A percentile compares a stretch with the other conserved stretches of the same genome.
Conservation (phyloP, 2,329 filamentous ascomycete species). For the Nothopassalora personata region DNA sequence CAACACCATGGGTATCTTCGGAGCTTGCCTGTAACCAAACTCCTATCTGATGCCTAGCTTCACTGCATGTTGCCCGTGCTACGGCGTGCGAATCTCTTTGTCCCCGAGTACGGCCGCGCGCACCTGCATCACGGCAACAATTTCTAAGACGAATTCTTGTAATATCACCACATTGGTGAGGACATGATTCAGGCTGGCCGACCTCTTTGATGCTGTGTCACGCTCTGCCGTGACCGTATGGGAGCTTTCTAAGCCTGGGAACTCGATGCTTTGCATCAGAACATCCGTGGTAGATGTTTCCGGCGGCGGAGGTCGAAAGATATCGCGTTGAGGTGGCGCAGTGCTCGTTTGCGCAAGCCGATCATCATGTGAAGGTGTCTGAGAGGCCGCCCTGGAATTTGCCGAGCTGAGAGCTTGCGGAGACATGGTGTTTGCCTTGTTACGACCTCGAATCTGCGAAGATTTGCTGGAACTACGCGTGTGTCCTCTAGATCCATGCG, state of each 20-base stretch:
- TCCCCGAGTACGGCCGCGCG: conserved; percentile 43
- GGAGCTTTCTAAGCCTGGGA: conserved; percentile 9
- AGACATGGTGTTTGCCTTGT: conserved; percentile 16
- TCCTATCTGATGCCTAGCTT: too few relatives aligned
- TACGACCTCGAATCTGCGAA: conserved; percentile 14
- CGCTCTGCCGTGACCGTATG: conserved; percentile 10
- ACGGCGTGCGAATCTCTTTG: conserved; percentile 33
- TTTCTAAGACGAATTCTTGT: conserved; percentile 47
- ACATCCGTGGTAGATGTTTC: conserved; percentile 33
- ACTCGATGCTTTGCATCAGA: conserved; percentile 29
- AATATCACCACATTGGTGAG: conserved; percentile 48
- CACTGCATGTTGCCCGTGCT: neutral
- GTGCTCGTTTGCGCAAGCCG: conserved; percentile 15
- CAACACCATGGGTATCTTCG: too few relatives aligned
- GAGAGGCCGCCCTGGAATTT: conserved; percentile 10
- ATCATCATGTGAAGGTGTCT: conserved; percentile 2
- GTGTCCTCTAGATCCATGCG: conserved; percentile 9
- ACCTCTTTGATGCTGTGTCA: conserved; percentile 25
- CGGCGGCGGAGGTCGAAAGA: conserved; percentile 33
- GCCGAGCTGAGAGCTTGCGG: conserved; percentile 6
- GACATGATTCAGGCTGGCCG: conserved; percentile 44
- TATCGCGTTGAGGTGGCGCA: conserved; percentile 2
- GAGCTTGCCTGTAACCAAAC: too few relatives aligned
- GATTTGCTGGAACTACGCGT: conserved; percentile 22
- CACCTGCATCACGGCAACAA: conserved; percentile 46